Percentiles rank a stretch among this genome's conserved stretches.
Conservation (phyloP, 2,329 filamentous ascomycete genomes). For the Ciborinia camelliae region DNA sequence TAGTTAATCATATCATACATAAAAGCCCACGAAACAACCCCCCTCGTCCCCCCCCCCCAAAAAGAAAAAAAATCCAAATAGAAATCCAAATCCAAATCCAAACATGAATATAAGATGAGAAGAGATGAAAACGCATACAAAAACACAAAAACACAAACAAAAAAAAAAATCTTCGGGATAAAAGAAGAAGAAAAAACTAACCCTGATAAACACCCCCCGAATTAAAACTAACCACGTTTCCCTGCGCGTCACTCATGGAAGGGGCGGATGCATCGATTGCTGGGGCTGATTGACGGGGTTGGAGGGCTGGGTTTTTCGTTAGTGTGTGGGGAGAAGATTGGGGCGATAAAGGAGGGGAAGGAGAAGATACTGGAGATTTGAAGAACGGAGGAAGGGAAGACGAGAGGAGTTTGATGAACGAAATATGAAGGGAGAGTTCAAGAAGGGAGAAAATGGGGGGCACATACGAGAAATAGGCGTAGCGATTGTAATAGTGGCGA, state of each 20-base stretch:
- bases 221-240: constrained; percentile 31
- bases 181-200: neutral
- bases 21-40: too few species aligned
- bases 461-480: constrained; percentile 30
- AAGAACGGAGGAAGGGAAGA: too few species aligned
- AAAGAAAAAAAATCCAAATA: too few species aligned
- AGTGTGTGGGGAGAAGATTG: neutral
- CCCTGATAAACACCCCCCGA: constrained; percentile 25
- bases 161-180: neutral
- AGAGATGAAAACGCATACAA: too few species aligned
- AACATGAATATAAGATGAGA: too few species aligned
- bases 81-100: too few species aligned
- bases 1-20: neutral
- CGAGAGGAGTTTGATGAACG: neutral
- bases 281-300: constrained; percentile 8
- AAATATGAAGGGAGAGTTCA: too few species aligned
- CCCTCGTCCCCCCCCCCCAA: too few species aligned
- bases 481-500: constrained; percentile 33
- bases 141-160: too few species aligned
- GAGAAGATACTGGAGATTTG: too few species aligned
- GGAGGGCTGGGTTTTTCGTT: neutral
- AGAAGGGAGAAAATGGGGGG: neutral
- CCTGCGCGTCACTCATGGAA: constrained; percentile 31
- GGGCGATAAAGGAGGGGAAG: neutral
- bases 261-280: constrained; percentile 25